These are phyloP conservation scores for Crithidia sp. DNA, from an alignment of 208 protist genomes.

Conservation along the genomic window DNA sequence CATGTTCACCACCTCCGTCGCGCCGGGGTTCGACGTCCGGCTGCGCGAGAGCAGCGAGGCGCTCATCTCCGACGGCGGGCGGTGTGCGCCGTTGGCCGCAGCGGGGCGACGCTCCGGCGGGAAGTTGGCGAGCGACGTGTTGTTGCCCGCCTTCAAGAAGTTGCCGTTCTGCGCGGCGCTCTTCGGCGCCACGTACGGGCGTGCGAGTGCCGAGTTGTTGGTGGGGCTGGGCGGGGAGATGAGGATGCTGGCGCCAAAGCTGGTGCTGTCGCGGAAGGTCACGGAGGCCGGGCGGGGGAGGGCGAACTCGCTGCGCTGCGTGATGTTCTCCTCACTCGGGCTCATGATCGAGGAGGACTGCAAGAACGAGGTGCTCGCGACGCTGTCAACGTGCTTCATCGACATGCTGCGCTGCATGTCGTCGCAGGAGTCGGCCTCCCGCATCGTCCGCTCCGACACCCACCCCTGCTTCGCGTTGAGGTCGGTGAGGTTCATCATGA, in stretches of 20 bases:
- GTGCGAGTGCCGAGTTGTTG: conserved; percentile 13
- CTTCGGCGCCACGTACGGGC: conserved; percentile 24
- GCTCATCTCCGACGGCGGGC: conserved; percentile 12
- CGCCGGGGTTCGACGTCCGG: conserved; percentile 23
- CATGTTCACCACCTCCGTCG: conserved; percentile 69
- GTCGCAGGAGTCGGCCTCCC: conserved; percentile 42
- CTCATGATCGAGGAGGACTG: conserved; percentile 37
- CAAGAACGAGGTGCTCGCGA: conserved; percentile 28
- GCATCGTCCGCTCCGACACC: conserved; percentile 45
- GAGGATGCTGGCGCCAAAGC: conserved; percentile 16
- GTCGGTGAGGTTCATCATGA: conserved; percentile 86
- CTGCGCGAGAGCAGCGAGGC: conserved; percentile 17
- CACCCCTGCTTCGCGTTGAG: conserved; percentile 54
- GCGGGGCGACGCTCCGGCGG: conserved; percentile 11
- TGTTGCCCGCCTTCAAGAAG: conserved; percentile 17
- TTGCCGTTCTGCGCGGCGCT: conserved; percentile 1
- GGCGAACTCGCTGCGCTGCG: conserved; percentile 23
- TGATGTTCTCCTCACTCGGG: conserved; percentile 27
- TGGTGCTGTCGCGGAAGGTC: conserved; percentile 17
- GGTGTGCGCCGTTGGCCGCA: conserved; percentile 3
- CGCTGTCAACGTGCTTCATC: conserved; percentile 40
- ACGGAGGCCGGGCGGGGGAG: conserved; percentile 21
- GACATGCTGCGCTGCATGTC: conserved; percentile 27
- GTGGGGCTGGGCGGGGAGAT: conserved; percentile 13
- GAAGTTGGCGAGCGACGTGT: conserved; percentile 1